These are phyloP conservation scores for Botrytis elliptica DNA, from an alignment of 2,329 filamentous ascomycete species.

Conservation along the genomic window DNA sequence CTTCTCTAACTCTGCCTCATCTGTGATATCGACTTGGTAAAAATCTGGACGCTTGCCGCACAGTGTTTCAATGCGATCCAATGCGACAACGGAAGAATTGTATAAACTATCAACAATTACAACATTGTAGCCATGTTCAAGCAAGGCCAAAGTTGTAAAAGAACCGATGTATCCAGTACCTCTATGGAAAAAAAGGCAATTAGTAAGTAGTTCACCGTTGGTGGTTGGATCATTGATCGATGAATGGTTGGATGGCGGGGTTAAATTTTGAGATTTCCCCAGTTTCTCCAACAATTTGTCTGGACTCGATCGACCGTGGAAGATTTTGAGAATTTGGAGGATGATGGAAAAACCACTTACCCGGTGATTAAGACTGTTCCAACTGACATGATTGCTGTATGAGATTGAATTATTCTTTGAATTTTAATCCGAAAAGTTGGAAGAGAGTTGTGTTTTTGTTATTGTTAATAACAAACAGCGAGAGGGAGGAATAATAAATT, in stretches of 20 bases:
- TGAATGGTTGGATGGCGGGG: conserved; percentile 23
- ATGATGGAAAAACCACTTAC: conserved; percentile 52
- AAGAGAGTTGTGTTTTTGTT: neutral
- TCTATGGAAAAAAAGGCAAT: conserved; percentile 45
- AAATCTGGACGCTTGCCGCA: conserved; percentile 83
- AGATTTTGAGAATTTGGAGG: neutral
- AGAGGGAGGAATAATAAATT: neutral
- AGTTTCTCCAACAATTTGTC: conserved; percentile 7
- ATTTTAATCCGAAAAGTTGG: neutral
- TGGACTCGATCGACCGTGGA: neutral
- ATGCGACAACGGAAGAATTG: conserved; percentile 88
- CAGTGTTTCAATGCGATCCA: conserved; percentile 95
- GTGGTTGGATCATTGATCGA: neutral
- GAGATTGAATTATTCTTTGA: neutral
- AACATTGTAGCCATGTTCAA: conserved; percentile 93
- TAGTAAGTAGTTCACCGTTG: conserved; percentile 23
- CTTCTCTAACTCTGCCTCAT: conserved; percentile 77
- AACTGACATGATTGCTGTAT: conserved; percentile 61
- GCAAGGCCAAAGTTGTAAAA: conserved; percentile 88
- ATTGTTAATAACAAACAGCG: neutral
- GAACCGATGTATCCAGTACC: conserved; percentile 99
- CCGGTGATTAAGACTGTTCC: conserved; percentile 91
- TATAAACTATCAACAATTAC: conserved; percentile 95
- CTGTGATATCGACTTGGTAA: conserved; percentile 82
- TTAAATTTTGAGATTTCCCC: conserved; percentile 8